A percentile compares a stretch with the other conserved stretches of the same genome.
phyloP scores from a whole-genome alignment of 805 yeast species.

The Candida yuanshanica region DNA sequence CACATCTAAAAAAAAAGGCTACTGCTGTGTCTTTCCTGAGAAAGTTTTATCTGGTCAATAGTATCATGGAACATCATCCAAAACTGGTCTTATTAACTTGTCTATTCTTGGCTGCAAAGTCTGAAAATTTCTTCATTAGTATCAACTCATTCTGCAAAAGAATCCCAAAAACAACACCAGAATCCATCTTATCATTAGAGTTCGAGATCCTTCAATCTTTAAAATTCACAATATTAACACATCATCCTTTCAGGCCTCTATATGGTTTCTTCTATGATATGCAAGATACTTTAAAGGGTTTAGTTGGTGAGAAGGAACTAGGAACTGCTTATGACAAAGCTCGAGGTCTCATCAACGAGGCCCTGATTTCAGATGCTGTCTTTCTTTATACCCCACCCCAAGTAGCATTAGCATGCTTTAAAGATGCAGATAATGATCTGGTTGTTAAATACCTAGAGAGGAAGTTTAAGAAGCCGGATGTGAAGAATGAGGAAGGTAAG shows the following conservation, averaged over 20 bases:
- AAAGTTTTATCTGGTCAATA: conserved; percentile 71
- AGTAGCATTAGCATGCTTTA: conserved; percentile 83
- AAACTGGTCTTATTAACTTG: conserved; percentile 75
- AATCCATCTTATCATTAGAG: conserved; percentile 71
- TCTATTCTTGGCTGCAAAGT: conserved; percentile 85
- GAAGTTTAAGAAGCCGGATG: conserved; percentile 38
- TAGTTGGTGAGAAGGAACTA: conserved; percentile 47
- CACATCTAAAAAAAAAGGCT: conserved; percentile 34
- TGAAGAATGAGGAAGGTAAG: conserved; percentile 5
- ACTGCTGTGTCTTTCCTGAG: conserved; percentile 82
- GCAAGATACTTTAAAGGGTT: conserved; percentile 46
- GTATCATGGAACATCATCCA: conserved; percentile 87
- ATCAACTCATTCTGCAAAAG: conserved; percentile 72
- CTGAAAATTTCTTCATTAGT: conserved; percentile 86
- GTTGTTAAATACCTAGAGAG: conserved; percentile 61
- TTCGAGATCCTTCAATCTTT: conserved; percentile 69
- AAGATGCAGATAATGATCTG: conserved; percentile 56
- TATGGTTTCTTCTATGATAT: conserved; percentile 93
- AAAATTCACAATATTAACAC: conserved; percentile 75
- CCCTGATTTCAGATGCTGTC: conserved; percentile 69
- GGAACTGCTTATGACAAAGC: conserved; percentile 71
- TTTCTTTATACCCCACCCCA: conserved; percentile 91
- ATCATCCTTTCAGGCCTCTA: conserved; percentile 84
- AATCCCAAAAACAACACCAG: conserved; percentile 61
- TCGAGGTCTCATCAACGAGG: conserved; percentile 55